Conservation (phyloP, 1,139 yeast genomes). For the Yamadazyma atlantica region DNA sequence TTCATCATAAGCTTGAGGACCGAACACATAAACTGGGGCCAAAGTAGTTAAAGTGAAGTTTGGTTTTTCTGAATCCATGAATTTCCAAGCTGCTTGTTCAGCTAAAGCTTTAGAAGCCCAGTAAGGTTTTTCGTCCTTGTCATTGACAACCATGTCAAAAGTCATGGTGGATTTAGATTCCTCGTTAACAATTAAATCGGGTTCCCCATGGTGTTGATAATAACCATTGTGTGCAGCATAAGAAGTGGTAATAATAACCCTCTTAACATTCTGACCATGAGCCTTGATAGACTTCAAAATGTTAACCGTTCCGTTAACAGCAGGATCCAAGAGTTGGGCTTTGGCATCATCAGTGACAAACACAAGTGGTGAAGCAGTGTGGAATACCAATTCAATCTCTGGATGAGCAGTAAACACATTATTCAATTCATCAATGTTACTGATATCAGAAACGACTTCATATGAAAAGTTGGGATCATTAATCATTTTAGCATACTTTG, state of each 20-base stretch:
- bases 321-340: constrained; percentile 21
- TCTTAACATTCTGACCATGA: constrained; percentile 24
- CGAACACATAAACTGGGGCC: constrained; percentile 48
- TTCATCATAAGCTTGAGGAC: constrained; percentile 37
- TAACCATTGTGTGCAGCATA: constrained; percentile 29
- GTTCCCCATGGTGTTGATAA: constrained; percentile 22
- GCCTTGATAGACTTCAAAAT: constrained; percentile 25
- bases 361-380: constrained; percentile 16
- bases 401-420: constrained; percentile 13
- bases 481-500: constrained; percentile 16
- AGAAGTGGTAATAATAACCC: constrained; percentile 38
- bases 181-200: constrained; percentile 27
- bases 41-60: constrained; percentile 42
- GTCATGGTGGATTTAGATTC: constrained; percentile 27
- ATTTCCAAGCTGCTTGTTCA: constrained; percentile 35
- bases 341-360: constrained; percentile 14
- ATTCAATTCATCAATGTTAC: constrained; percentile 13
- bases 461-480: constrained; percentile 20
- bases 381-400: constrained; percentile 15
- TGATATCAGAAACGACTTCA: constrained; percentile 21
- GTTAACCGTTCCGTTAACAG: constrained; percentile 35
- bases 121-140: constrained; percentile 28
- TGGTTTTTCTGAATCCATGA: constrained; percentile 26
- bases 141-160: constrained; percentile 20
- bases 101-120: constrained; percentile 38